Conservation (phyloP, 2,329 filamentous ascomycete species). For the Myriosclerotinia duriaeana region DNA sequence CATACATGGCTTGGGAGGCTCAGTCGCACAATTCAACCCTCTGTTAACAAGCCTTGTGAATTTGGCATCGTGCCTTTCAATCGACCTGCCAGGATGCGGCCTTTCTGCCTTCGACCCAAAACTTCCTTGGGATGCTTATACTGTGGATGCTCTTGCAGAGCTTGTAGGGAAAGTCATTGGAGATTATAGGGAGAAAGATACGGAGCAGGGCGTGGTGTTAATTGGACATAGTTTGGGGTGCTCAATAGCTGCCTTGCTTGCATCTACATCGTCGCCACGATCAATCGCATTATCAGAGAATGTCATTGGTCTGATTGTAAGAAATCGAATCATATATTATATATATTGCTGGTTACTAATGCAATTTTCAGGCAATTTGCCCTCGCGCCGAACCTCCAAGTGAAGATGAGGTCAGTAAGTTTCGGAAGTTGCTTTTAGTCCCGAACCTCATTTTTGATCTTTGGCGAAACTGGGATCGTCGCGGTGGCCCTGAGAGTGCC, state of each 20-base stretch:
- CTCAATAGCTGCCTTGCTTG: conserved; percentile 70
- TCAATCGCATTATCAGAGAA: conserved; percentile 56
- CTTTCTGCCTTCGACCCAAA: conserved; percentile 71
- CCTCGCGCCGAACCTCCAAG: conserved; percentile 66
- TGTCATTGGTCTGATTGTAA: conserved; percentile 69
- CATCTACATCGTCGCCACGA: conserved; percentile 52
- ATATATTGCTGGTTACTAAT: conserved; percentile 4
- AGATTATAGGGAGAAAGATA: conserved; percentile 63
- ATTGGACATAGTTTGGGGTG: conserved; percentile 92
- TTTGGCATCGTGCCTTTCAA: conserved; percentile 77
- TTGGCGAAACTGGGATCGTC: conserved; percentile 73
- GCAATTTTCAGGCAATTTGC: conserved; percentile 58
- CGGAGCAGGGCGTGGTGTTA: conserved; percentile 70
- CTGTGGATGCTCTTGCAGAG: conserved; percentile 69
- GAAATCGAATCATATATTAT: conserved; percentile 3
- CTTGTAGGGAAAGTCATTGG: conserved; percentile 75
- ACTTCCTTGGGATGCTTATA: conserved; percentile 72
- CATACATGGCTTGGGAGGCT: conserved; percentile 91
- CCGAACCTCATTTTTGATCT: conserved; percentile 73
- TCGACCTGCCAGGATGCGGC: conserved; percentile 90
- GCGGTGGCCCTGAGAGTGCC: conserved; percentile 72
- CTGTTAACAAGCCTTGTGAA: conserved; percentile 80
- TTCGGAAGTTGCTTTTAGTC: conserved; percentile 62
- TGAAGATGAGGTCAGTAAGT: conserved; percentile 50
- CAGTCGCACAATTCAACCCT: conserved; percentile 80